Conservation (phyloP, 1,284 basidiomycete species). For the Ustilago lituana region DNA sequence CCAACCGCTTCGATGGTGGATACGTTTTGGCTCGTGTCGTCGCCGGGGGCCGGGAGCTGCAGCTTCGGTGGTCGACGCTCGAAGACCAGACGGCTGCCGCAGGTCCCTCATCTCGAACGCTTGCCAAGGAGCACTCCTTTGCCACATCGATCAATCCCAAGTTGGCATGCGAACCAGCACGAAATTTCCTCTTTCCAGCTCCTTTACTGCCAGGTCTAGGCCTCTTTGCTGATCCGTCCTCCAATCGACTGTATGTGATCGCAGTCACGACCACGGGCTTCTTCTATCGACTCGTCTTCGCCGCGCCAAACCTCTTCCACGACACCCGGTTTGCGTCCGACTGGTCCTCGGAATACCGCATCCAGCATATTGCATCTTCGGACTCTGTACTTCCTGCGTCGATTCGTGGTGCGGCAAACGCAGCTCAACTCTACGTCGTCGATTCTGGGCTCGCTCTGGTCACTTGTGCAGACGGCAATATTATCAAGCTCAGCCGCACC, state of each 20-base stretch:
- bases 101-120: constrained; percentile 14
- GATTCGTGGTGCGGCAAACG: constrained; percentile 27
- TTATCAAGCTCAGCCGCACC: constrained; percentile 55
- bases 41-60: constrained; percentile 42
- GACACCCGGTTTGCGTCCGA: constrained; percentile 21
- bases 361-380: constrained; percentile 38
- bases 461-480: constrained; percentile 57
- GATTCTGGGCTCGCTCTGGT: constrained; percentile 55
- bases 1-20: constrained; percentile 20
- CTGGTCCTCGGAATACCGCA: constrained; percentile 52
- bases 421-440: constrained; percentile 47
- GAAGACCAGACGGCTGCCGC: constrained; percentile 9
- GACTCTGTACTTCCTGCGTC: constrained; percentile 30
- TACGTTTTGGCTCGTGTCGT: constrained; percentile 51
- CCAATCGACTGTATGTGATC: constrained; percentile 45
- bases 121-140: constrained; percentile 17
- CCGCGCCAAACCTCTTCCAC: constrained; percentile 43
- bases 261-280: constrained; percentile 51
- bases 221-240: constrained; percentile 39
- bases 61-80: constrained; percentile 46
- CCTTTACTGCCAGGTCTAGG: constrained; percentile 51
- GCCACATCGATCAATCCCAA: constrained; percentile 25
- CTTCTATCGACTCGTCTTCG: constrained; percentile 51
- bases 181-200: constrained; percentile 52
- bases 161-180: constrained; percentile 27